Evolutionary conservation across 495 filamentous ascomycete genomes (phyloP).

Genomic region (Talaromyces liani): DNA sequence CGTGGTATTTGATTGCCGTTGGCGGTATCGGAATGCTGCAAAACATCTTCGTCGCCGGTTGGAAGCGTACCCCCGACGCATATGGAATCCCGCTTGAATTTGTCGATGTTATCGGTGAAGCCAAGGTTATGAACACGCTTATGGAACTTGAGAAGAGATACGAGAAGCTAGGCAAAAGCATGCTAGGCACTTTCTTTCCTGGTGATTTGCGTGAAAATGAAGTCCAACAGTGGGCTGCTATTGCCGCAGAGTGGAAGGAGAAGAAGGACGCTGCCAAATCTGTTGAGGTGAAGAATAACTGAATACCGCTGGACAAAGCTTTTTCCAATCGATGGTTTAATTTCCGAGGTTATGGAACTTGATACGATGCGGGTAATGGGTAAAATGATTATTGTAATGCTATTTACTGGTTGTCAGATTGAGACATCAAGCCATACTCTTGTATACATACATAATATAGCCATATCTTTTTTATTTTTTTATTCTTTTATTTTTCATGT

Average conservation of each 20-base stretch:
- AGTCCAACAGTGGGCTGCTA: conserved; percentile 14
- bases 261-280: conserved; percentile 2
- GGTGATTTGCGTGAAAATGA: conserved; percentile 21
- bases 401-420: not conserved
- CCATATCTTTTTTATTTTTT: not conserved
- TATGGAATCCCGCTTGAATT: conserved; percentile 24
- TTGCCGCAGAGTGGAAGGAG: conserved; percentile 10
- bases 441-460: not conserved
- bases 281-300: conserved; percentile 2
- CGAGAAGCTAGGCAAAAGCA: conserved; percentile 18
- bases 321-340: not conserved
- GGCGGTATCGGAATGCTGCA: conserved; percentile 40
- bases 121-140: conserved; percentile 28
- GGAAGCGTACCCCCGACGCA: conserved; percentile 18
- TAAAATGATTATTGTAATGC: not conserved
- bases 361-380: not conserved
- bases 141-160: conserved; percentile 22
- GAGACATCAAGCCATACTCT: not conserved
- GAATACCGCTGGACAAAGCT: not conserved
- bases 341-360: not conserved
- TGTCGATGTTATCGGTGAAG: conserved; percentile 17
- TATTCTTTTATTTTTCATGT: not conserved
- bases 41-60: conserved; percentile 31
- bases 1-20: conserved; percentile 38
- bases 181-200: conserved; percentile 27